Conservation (phyloP, 331 rosid genomes). For the Spiraea crenata region DNA sequence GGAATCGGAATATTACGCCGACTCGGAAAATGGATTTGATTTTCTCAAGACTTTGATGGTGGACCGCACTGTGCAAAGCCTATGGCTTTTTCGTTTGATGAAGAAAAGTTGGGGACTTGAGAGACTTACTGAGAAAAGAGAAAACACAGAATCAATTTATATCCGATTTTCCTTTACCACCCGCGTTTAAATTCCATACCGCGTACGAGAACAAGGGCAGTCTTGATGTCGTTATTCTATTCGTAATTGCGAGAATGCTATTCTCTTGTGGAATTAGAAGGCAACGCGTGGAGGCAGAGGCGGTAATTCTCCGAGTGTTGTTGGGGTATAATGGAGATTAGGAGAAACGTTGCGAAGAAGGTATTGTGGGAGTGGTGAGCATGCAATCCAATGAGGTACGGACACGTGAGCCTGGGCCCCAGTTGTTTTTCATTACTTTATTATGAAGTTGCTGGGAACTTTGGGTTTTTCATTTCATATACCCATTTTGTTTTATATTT, state of each 20-base stretch:
- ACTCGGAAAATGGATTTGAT: no score
- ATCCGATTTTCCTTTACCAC: neutral
- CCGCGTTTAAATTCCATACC: slow-evolving; percentile 43
- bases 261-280: neutral
- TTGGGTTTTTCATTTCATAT: neutral
- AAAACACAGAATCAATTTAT: neutral
- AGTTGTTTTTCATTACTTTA: no score
- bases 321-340: slow-evolving; percentile 13
- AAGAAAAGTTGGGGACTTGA: no score
- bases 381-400: slow-evolving; percentile 9
- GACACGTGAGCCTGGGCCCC: slow-evolving; percentile 25
- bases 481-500: neutral
- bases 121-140: neutral
- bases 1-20: slow-evolving; percentile 22
- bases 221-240: neutral
- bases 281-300: neutral
- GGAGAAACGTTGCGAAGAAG: neutral
- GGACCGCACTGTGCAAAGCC: neutral
- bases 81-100: neutral
- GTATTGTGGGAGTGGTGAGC: neutral
- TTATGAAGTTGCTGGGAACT: neutral
- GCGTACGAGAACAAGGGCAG: slow-evolving; percentile 15
- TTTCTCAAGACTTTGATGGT: no score
- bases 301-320: neutral
- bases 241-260: slow-evolving; percentile 25